Conservation (phyloP, 2,329 filamentous ascomycete species). For the Fusarium vanettenii region DNA sequence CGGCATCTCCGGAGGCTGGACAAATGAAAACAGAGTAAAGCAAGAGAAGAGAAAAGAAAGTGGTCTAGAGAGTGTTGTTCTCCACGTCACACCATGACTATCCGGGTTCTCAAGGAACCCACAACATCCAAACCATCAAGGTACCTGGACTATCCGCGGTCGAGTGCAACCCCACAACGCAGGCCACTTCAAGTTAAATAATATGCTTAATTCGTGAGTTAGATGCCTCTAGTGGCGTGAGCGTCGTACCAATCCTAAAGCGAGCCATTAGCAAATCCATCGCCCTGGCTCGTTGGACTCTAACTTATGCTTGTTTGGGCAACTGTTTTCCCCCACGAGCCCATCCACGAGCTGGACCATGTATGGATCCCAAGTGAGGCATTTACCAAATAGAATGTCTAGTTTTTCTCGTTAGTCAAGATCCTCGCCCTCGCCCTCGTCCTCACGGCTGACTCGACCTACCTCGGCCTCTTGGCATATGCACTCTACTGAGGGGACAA, state of each 20-base stretch:
- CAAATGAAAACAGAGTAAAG: conserved; percentile 18
- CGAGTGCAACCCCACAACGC: conserved; percentile 10
- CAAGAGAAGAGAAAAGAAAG: neutral
- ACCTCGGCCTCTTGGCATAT: neutral
- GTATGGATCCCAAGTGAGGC: neutral
- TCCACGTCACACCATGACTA: conserved; percentile 23
- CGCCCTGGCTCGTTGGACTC: neutral
- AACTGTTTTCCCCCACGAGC: neutral
- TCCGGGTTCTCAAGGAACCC: conserved; percentile 38
- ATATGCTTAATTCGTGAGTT: conserved; percentile 40
- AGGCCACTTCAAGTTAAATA: conserved; percentile 35
- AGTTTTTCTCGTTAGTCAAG: neutral
- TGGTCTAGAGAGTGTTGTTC: neutral
- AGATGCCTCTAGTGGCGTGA: neutral
- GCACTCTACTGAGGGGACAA: neutral
- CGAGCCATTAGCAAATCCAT: neutral
- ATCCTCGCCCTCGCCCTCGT: neutral
- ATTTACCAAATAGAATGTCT: conserved; percentile 9
- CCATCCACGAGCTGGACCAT: neutral
- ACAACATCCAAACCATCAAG: conserved; percentile 38
- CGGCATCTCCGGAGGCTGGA: neutral
- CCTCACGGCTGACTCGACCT: neutral
- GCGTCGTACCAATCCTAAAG: neutral
- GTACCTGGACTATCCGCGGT: conserved; percentile 18
- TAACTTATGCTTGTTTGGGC: neutral